Evolutionary conservation across 495 filamentous ascomycete genomes (phyloP), one percentile per base, ranked within the genome.

Genomic region (Hypoxylon cercidicola): DNA sequence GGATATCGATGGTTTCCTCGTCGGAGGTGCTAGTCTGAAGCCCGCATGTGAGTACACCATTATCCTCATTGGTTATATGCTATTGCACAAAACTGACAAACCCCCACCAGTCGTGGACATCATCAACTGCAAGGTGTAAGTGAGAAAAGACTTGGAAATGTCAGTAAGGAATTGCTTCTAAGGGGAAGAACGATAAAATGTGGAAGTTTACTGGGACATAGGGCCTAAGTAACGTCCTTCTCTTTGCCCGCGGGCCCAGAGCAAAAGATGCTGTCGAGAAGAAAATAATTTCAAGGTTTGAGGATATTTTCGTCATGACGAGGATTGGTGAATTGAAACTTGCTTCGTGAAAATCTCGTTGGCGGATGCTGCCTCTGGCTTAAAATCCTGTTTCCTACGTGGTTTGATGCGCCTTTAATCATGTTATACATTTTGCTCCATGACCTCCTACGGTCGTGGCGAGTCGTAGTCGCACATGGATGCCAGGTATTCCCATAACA

Each of bases 1-100:
- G 60, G 96, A 99, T 82, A 94, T 99, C 78, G 95, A 99, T 78
- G 95, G 95, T 18, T 99, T 99, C 85, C 86, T 99, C 70, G 95
- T 99, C 73, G 95, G 95, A 70, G 95, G 95, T 78, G 95, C 95
- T 68, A 96, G 92, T 81, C 86, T 99, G 83, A 99, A 99, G 88
- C 95, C 95, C 70, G 95, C 93, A 69, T 97, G 92, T 94, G 79
- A 84, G 92, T 89, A 73, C 21, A 20, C 41, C 21, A 39, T 16
- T n/a, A 19, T 30, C 34, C 0, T 35, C 13, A 25, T 46, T 15
- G 34, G 8, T 4, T 37, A 34, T 4, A 4, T 37, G 37, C 32
- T 43, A 34, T 32, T 8, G 49, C 18, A 28, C 15, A 13, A 60
- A 64, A 59, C 72, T 78, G 49, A 79, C 62, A n/a, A 46, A 35